Conservation (phyloP, 306 rosid species). For the Prunus armeniaca region DNA sequence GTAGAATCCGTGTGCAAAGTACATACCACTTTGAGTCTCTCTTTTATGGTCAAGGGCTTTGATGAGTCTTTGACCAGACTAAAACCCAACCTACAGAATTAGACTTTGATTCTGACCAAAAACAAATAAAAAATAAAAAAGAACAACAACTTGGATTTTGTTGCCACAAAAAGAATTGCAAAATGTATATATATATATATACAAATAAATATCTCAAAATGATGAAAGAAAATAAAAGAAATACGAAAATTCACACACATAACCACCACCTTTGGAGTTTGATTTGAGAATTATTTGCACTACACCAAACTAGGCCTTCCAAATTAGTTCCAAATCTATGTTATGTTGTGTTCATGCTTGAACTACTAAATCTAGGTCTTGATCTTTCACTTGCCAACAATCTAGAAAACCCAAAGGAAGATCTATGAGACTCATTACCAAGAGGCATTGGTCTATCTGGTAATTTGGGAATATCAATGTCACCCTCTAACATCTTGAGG, state of each 20-base stretch:
- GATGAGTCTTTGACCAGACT: neutral
- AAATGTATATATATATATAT: too few species aligned
- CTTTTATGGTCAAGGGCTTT: too few species aligned
- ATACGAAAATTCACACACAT: neutral
- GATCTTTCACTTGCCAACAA: slow-evolving; percentile 37
- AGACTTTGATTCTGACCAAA: neutral
- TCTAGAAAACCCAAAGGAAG: slow-evolving; percentile 37
- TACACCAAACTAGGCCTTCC: neutral
- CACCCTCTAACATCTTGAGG: slow-evolving; percentile 78
- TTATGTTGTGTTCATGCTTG: neutral
- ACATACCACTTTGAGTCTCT: too few species aligned
- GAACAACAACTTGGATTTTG: neutral
- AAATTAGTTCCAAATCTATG: neutral
- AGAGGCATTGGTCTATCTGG: slow-evolving; percentile 80
- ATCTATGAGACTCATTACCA: slow-evolving; percentile 55
- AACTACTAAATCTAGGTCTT: slow-evolving; percentile 20
- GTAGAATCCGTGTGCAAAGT: too few species aligned
- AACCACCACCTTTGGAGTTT: neutral
- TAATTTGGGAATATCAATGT: slow-evolving; percentile 67
- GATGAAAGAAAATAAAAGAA: neutral
- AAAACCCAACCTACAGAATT: neutral
- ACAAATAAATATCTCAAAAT: neutral
- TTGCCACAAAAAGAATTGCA: too few species aligned
- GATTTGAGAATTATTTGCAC: neutral
- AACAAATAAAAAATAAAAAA: too few species aligned